Percentiles rank a stretch among this genome's conserved stretches.
Conservation (phyloP, 768 basidiomycete species). For the Lentinus brumalis region DNA sequence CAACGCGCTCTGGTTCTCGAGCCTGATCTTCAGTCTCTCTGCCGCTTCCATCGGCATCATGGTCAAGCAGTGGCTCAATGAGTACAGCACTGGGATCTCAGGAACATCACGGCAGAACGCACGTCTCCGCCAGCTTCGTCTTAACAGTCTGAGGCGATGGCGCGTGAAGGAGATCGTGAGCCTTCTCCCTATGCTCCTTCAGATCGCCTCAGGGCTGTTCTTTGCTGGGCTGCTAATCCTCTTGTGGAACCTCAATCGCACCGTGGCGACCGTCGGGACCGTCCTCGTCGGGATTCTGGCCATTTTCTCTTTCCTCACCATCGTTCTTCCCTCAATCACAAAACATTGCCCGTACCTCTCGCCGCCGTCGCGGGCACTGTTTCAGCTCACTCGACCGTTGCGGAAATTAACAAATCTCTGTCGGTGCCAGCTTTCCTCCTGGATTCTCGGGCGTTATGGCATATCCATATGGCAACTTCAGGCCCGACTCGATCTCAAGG, state of each 20-base stretch:
- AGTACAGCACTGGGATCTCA: slow-evolving; percentile 13
- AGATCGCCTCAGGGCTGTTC: slow-evolving; percentile 16
- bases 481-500: too few species aligned
- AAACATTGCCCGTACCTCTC: too few species aligned
- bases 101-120: slow-evolving; percentile 18
- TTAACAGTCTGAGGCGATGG: slow-evolving; percentile 22
- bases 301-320: slow-evolving; percentile 9
- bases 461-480: too few species aligned
- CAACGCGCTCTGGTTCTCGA: slow-evolving; percentile 18
- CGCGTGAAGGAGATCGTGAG: slow-evolving; percentile 6
- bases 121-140: slow-evolving; percentile 20
- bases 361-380: too few species aligned
- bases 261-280: slow-evolving; percentile 11
- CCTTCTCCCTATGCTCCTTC: slow-evolving; percentile 12
- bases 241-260: slow-evolving; percentile 13
- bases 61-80: slow-evolving; percentile 17
- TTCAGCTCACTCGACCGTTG: too few species aligned
- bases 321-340: not conserved
- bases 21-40: slow-evolving; percentile 11
- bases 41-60: slow-evolving; percentile 17
- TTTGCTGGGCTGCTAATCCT: slow-evolving; percentile 21
- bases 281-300: not conserved
- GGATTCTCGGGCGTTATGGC: too few species aligned
- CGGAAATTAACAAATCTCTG: too few species aligned
- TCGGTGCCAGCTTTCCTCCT: too few species aligned